Base-by-base conservation (phyloP, 768 basidiomycete species). In the Hericium coralloides region DNA sequence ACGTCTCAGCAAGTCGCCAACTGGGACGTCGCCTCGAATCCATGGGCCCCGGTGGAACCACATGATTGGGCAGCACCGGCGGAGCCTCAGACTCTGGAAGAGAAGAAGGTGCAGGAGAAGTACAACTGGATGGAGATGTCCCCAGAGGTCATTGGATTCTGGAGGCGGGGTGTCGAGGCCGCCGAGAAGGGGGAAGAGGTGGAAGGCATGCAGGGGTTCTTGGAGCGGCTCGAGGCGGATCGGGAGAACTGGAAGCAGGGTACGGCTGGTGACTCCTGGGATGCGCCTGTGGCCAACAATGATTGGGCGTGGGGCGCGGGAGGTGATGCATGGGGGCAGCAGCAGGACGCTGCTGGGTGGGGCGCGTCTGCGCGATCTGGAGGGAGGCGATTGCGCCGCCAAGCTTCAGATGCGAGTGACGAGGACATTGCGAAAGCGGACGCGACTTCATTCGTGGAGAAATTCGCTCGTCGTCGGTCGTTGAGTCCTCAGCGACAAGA, bases 361-460 rank as follows among this genome's bases (percentile, higher is more conserved):
- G 59, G 58, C 59, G 10, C 31, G 6, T 31, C 31, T 31, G 31
- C 31, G 31, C 31, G 31, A 31, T 31, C 31, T 31, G 31, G 31
- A 31, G 31, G 31, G 31, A 31, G 31, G 31, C 31, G 31, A 8
- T 31, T 31, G 31, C 31, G 31, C 31, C 31, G 31, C 31, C 43
- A 45, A 17, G 23, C 49, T 8, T 50, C 23, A 3, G 12, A 23
- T 15, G 23, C 23, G 4, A 52, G 49, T 20, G 37, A 41, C 31
- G 17, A 54, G 5, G 41, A 49, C 20, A 52, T 20, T 12, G 52
- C 17, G 25, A 20, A 58, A 17, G 58, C 64, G 31, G 66, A 69
- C 7, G 48, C 61, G 18, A 65, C 67, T 38, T 55, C 69, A 2
- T 80, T 82, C 58, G 76, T 79, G 12, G 81, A 83, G 49, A 64